phyloP scores from a whole-genome alignment of 768 basidiomycete genomes.

The Dioszegia crocea region DNA sequence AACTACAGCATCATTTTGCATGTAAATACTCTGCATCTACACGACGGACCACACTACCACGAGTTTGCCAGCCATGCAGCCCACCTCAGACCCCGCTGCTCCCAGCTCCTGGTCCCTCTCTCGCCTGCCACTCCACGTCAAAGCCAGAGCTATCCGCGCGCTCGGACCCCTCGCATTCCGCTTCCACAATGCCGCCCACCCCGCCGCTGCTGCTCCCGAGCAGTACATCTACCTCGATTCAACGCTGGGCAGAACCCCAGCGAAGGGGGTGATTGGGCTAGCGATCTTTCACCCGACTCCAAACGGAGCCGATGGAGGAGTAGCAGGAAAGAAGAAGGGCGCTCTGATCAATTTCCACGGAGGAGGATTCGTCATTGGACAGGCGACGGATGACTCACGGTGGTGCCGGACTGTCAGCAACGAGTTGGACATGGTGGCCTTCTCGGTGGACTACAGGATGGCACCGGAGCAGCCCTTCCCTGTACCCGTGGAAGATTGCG shows the following conservation, averaged over 20 bases:
- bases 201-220: constrained; percentile 3
- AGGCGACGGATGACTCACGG: constrained; percentile 26
- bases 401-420: constrained; percentile 17
- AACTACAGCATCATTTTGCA: too few relatives aligned
- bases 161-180: neutral
- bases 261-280: neutral
- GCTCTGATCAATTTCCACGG: constrained; percentile 21
- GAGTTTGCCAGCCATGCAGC: too few relatives aligned
- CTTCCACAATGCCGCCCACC: constrained; percentile 8
- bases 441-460: constrained; percentile 33
- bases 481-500: constrained; percentile 35
- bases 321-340: neutral
- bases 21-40: too few relatives aligned
- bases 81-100: too few relatives aligned
- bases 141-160: constrained; percentile 2
- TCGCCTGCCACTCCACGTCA: constrained; percentile 3
- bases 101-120: neutral
- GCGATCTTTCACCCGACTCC: constrained; percentile 10
- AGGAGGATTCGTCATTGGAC: constrained; percentile 24
- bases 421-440: constrained; percentile 17
- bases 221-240: constrained; percentile 5
- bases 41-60: too few relatives aligned
- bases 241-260: neutral
- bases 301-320: too few relatives aligned
- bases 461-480: constrained; percentile 37